phyloP scores from a whole-genome alignment of 768 basidiomycete genomes.

The Strobilomyces confusus region DNA sequence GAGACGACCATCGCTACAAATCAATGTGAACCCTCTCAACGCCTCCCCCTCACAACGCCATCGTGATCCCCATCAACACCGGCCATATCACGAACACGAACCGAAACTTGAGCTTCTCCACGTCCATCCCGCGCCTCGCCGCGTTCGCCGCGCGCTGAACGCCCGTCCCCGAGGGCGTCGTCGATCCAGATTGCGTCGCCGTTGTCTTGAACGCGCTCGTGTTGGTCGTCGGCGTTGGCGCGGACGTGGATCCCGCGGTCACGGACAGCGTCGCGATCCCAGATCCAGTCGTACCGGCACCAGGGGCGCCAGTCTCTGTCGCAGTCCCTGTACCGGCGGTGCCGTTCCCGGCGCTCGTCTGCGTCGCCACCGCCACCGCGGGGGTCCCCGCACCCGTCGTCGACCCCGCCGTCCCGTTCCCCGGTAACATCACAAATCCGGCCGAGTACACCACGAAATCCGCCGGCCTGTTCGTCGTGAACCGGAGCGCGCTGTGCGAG shows the following conservation, averaged over 20 bases:
- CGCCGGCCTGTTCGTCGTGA: conserved; percentile 25
- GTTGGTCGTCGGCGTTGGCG: conserved; percentile 1
- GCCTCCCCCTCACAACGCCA: conserved; percentile 41
- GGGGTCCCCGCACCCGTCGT: background rate
- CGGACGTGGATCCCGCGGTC: conserved; percentile 2
- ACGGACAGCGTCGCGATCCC: conserved; percentile 1
- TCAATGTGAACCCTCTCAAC: background rate
- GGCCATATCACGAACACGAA: conserved; percentile 55
- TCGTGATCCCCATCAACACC: conserved; percentile 49
- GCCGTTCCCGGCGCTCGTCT: background rate
- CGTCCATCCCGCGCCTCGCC: conserved; percentile 23
- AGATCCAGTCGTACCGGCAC: background rate
- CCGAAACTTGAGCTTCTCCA: conserved; percentile 41
- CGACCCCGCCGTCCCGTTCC: conserved; percentile 11
- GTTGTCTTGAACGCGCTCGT: background rate
- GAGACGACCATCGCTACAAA: background rate
- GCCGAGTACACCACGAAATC: conserved; percentile 44
- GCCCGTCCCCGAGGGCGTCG: conserved; percentile 1
- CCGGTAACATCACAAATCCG: conserved; percentile 42
- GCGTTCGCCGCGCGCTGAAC: conserved; percentile 17
- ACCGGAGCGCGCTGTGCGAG: conserved; percentile 28
- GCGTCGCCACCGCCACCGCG: conserved; percentile 3
- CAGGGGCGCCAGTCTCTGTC: background rate
- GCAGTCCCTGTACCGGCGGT: background rate
- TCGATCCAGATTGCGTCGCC: background rate